Conservation (phyloP, 495 filamentous ascomycete species). For the Baudoinia panamericana region DNA sequence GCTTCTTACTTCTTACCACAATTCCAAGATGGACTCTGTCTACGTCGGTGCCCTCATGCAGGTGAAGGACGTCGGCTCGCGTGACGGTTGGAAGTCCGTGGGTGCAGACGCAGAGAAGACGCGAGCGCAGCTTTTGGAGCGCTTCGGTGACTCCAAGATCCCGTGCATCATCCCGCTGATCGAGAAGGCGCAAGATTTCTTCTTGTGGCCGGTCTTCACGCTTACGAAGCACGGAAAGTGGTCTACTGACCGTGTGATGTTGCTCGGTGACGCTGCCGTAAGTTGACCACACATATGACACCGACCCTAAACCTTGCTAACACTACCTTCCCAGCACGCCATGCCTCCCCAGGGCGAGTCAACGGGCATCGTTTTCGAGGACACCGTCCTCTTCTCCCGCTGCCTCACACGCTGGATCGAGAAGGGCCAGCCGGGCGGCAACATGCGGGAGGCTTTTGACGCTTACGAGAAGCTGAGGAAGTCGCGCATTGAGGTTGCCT, state of each 20-base stretch:
- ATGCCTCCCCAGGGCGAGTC: conserved; percentile 53
- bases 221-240: conserved; percentile 39
- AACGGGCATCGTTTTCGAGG: conserved; percentile 48
- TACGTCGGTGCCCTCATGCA: conserved; percentile 46
- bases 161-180: conserved; percentile 40
- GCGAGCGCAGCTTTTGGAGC: conserved; percentile 32
- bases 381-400: conserved; percentile 42
- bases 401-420: conserved; percentile 31
- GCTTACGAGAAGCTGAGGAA: conserved; percentile 41
- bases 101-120: conserved; percentile 32
- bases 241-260: conserved; percentile 37
- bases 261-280: conserved; percentile 44
- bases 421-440: conserved; percentile 21
- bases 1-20: conserved; percentile 40
- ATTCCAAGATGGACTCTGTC: conserved; percentile 33
- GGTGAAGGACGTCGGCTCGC: conserved; percentile 34
- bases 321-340: conserved; percentile 32
- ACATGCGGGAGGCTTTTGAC: conserved; percentile 35
- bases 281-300: not conserved
- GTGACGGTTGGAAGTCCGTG: conserved; percentile 38
- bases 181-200: conserved; percentile 38
- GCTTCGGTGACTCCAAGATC: conserved; percentile 35
- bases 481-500: conserved; percentile 38
- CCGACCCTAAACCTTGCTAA: not conserved
- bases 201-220: conserved; percentile 48